Evolutionary conservation across 768 basidiomycete genomes (phyloP), one percentile per base, ranked within the genome.

Genomic region (Phlebiopsis flavidoalba): DNA sequence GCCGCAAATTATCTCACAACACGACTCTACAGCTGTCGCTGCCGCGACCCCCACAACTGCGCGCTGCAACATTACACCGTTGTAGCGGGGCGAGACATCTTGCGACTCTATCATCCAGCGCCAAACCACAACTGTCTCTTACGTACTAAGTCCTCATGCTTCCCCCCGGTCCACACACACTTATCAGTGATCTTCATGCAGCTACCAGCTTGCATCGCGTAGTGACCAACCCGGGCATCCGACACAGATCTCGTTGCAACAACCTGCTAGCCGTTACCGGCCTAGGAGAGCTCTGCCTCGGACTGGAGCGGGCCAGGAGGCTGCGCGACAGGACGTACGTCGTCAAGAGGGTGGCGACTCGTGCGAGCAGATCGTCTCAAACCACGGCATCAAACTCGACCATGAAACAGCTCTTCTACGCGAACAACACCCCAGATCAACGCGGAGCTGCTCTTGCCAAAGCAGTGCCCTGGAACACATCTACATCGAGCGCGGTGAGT

Each of bases 171-270:
- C 50, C 45, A 5, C 40, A n/a, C 10, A 45, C 8, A n/a, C 47
- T 49, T 31, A 11, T 12, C 37, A 21, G 43, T 5, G 5, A 51
- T 7, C 24, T 19, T 22, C 26, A 51, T 65, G 53, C 58, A 92
- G 89, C 12, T 92, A 85, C 76, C 91, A 93, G 72, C 83, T 93
- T 56, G 84, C 86, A n/a, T n/a, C n/a, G n/a, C n/a, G n/a, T n/a
- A 3, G 77, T 79, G 47, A 75, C 84, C 62, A 91, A 92, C 76
- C 72, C 63, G 53, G 63, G 65, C 53, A 82, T 91, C n/a, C 70
- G 73, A 89, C 65, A 33, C n/a, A 70, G 1, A n/a, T n/a, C n/a
- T 50, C 52, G 17, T n/a, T 93, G 91, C 75, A 65, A 71, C 64
- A 89, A 93, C 73, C 82, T 93, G 58, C 37, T n/a, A n/a, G n/a